Conservation (phyloP, 129 eudicot species). For the Smallanthus sonchifolius region DNA sequence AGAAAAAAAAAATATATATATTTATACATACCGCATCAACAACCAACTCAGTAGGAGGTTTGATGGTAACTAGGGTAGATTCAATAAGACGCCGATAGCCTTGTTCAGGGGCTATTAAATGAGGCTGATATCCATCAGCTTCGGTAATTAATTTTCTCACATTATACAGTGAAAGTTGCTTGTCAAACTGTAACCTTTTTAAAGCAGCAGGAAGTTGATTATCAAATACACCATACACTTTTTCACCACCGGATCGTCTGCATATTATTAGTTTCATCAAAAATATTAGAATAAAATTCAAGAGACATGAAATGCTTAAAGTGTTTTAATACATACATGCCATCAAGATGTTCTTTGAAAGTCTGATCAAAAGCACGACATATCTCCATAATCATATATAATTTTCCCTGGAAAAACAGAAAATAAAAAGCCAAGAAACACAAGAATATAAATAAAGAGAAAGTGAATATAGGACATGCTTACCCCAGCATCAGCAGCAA, state of each 20-base stretch:
- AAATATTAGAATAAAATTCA: not conserved
- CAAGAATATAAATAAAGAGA: not conserved
- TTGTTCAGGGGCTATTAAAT: constrained; percentile 95
- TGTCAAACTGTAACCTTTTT: constrained; percentile 90
- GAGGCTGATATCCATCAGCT: constrained; percentile 99
- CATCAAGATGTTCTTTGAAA: constrained; percentile 96
- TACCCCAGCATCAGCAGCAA: constrained; percentile 91
- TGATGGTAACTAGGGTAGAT: constrained; percentile 66
- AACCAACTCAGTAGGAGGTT: constrained; percentile 86
- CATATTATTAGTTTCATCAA: constrained; percentile 11
- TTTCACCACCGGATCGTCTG: constrained; percentile 98
- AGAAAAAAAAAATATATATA: not conserved
- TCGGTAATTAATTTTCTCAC: constrained; percentile 88
- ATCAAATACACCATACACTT: constrained; percentile 73
- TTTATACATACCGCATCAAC: constrained; percentile 72
- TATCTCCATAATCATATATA: constrained; percentile 90
- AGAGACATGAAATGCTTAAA: not conserved
- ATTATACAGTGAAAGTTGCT: constrained; percentile 88
- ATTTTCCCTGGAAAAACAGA: constrained; percentile 61
- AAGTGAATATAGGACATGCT: constrained; percentile 19
- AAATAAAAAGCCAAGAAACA: not conserved
- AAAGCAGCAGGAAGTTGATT: constrained; percentile 92
- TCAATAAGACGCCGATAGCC: constrained; percentile 95
- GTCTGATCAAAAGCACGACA: constrained; percentile 79
- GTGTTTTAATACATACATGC: constrained; percentile 56